Percentiles rank a stretch among this genome's conserved stretches.
Conservation (phyloP, 345 rosid genomes). For the Microcos paniculata region DNA sequence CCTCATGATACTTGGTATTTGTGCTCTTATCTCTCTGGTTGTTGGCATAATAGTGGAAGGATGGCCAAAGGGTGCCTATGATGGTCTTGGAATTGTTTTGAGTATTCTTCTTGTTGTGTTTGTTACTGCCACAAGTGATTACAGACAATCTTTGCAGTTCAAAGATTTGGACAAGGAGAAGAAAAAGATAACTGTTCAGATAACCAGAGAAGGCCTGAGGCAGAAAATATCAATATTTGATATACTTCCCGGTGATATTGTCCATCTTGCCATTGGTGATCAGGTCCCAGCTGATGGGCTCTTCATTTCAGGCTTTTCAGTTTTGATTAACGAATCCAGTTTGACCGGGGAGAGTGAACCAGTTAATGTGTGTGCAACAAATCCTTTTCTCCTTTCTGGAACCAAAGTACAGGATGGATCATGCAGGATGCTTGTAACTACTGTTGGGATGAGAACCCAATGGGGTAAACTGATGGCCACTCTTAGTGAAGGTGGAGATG, state of each 20-base stretch:
- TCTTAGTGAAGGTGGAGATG: constrained; percentile 70
- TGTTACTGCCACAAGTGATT: constrained; percentile 74
- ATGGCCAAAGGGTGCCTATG: constrained; percentile 75
- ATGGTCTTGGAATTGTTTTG: constrained; percentile 70
- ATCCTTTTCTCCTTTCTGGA: constrained; percentile 77
- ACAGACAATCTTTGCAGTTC: constrained; percentile 65
- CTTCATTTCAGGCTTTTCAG: constrained; percentile 54
- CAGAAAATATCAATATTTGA: constrained; percentile 65
- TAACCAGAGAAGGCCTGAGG: constrained; percentile 55
- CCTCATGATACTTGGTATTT: constrained; percentile 60
- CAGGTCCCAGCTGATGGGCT: constrained; percentile 85
- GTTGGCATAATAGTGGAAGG: constrained; percentile 76
- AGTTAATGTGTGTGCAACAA: constrained; percentile 32
- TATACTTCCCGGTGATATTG: constrained; percentile 74
- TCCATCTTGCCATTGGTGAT: constrained; percentile 70
- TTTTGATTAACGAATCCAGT: constrained; percentile 66
- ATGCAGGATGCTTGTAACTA: constrained; percentile 79
- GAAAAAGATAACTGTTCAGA: constrained; percentile 58
- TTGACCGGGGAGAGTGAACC: constrained; percentile 76
- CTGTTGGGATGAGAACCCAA: constrained; percentile 89
- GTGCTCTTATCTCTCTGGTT: constrained; percentile 60
- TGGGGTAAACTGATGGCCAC: constrained; percentile 92
- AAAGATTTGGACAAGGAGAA: constrained; percentile 68
- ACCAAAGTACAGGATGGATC: constrained; percentile 75
- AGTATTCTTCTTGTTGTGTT: constrained; percentile 67